These are phyloP conservation scores for Trichoderma sp. DNA, from an alignment of 2,329 filamentous ascomycete genomes.

Conservation along the genomic window DNA sequence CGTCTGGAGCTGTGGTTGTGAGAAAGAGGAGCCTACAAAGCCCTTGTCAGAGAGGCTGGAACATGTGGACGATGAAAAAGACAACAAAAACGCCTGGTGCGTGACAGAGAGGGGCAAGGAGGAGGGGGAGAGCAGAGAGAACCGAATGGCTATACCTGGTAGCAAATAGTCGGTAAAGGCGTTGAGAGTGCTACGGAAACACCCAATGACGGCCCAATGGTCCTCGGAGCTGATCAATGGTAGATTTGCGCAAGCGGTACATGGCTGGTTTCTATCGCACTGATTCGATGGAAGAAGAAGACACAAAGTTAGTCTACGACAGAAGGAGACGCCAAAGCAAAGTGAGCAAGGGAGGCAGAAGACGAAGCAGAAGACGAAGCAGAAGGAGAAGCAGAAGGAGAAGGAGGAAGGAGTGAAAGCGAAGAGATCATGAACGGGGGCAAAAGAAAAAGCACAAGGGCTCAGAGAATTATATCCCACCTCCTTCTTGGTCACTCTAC, in stretches of 20 bases:
- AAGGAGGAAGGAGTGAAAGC: background rate
- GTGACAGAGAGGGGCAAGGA: background rate
- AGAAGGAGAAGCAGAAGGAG: background rate
- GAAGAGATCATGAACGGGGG: background rate
- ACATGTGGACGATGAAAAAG: background rate
- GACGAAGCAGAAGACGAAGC: background rate
- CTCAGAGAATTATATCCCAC: conserved; percentile 39
- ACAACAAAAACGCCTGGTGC: background rate
- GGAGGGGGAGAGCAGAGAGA: background rate
- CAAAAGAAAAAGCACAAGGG: background rate
- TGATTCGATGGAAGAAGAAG: conserved; percentile 30
- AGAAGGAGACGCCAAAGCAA: background rate
- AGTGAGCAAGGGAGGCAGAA: background rate
- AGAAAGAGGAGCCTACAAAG: conserved; percentile 35
- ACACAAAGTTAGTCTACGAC: conserved; percentile 4
- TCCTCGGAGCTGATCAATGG: conserved; percentile 43
- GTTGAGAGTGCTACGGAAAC: conserved; percentile 51
- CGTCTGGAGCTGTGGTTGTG: conserved; percentile 42
- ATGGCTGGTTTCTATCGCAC: conserved; percentile 56
- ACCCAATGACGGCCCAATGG: conserved; percentile 54
- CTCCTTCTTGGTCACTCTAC: conserved; percentile 48
- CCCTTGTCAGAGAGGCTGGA: conserved; percentile 27
- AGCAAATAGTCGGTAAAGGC: conserved; percentile 53
- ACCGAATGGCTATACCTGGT: conserved; percentile 45
- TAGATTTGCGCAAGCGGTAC: conserved; percentile 48